Evolutionary conservation across 768 basidiomycete genomes (phyloP).

Genomic region (Lentinula raphanica): DNA sequence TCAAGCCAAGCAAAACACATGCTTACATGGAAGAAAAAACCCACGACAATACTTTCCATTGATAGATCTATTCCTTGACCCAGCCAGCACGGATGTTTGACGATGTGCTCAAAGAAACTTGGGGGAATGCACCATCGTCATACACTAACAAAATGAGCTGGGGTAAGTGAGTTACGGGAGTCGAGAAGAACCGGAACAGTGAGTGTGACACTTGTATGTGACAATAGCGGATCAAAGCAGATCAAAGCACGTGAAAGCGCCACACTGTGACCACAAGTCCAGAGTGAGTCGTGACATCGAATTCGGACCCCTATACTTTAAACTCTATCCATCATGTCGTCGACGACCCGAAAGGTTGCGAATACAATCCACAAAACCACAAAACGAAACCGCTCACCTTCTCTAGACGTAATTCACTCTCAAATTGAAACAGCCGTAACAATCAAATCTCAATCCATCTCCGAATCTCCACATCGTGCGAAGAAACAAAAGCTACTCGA

Average conservation of each 20-base stretch:
- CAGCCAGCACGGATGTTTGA: too few relatives aligned
- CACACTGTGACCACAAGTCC: neutral
- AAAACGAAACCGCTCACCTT: neutral
- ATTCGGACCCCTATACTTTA: too few relatives aligned
- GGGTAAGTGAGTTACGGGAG: too few relatives aligned
- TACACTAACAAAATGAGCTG: too few relatives aligned
- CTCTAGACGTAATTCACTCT: neutral
- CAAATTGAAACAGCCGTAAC: neutral
- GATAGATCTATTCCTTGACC: too few relatives aligned
- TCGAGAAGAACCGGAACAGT: neutral
- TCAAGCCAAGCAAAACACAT: too few relatives aligned
- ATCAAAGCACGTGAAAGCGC: neutral
- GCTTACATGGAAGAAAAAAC: too few relatives aligned
- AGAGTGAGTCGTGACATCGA: too few relatives aligned
- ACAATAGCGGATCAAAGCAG: neutral
- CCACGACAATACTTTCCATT: too few relatives aligned
- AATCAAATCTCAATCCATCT: slow-evolving; percentile 26
- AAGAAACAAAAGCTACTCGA: slow-evolving; percentile 51
- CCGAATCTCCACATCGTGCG: slow-evolving; percentile 14
- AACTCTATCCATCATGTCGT: too few relatives aligned
- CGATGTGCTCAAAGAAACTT: too few relatives aligned
- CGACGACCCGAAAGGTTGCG: neutral
- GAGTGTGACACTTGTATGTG: neutral
- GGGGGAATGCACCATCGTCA: too few relatives aligned
- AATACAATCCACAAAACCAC: neutral